Base-by-base conservation (phyloP, 257 asterid species). In the Rubia yunnanensis region DNA sequence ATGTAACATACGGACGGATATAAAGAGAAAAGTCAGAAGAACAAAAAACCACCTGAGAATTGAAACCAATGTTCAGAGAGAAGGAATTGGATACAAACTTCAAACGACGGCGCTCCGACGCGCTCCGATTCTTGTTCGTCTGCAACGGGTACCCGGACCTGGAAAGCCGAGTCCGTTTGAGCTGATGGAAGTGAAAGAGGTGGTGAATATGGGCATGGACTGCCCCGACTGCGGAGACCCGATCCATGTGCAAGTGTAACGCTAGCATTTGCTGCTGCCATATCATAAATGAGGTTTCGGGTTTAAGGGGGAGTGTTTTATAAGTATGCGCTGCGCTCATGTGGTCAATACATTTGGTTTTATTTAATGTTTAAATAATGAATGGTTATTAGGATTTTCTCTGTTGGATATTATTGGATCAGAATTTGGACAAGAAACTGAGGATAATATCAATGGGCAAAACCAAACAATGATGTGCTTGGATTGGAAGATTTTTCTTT, bases 1-100 rank as follows among this genome's bases (percentile, higher is more conserved):
- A 15, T 44, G 20, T 15, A 44, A 15, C 17, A 44, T 44, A 15
- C 20, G 52, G 8, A 17, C 52, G 52, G 52, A 44, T 5, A 6
- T 20, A 30, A 17, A 59, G 30, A 17, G 17, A 18, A 6, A 59
- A 15, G 10, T 60, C 15, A 14, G 5, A 55, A 13, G 3, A 63
- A 5, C 0, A 7, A 28, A 72, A 60, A 46, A 34, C 31, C 54
- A 89, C 97, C 94, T 84, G 86, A 72, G 89, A 92, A 79, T 89
- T 96, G 71, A 89, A 80, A 46, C 96, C 96, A 60, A 81, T 79
- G 74, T 82, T 79, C 31, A 73, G 79, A 54, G 92, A 82, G 76
- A 86, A 78, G 8, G 90, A 82, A 77, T 77, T 74, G 69, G 96
- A 81, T 23, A 81, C 74, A 38, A 83, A 78, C 72, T 70, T 73